Evolutionary conservation across 2,329 filamentous ascomycete species (phyloP).

Genomic region (Exserohilum rostratum): DNA sequence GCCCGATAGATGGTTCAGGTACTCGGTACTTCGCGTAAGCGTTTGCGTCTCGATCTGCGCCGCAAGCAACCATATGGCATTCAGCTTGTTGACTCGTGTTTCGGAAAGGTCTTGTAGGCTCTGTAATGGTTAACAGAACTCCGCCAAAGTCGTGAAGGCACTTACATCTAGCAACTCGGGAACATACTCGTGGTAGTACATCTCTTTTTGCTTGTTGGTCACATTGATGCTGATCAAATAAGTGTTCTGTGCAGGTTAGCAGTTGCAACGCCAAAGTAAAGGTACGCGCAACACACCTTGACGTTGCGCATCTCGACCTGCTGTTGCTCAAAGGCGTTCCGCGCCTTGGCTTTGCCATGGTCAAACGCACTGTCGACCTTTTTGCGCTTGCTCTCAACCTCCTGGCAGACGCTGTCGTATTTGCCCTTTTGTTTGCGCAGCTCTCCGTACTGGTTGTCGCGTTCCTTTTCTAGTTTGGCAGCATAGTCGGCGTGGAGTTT

Average conservation of each 20-base stretch:
- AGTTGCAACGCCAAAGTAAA: background rate
- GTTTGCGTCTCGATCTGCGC: slow-evolving; percentile 80
- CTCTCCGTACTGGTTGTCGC: slow-evolving; percentile 81
- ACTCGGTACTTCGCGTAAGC: slow-evolving; percentile 72
- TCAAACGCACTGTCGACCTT: slow-evolving; percentile 95
- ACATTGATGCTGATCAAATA: slow-evolving; percentile 96
- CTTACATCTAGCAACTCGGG: slow-evolving; percentile 87
- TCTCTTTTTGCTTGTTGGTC: slow-evolving; percentile 96
- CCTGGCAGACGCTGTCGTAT: slow-evolving; percentile 91
- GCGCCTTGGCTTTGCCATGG: slow-evolving; percentile 81
- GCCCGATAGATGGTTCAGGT: slow-evolving; percentile 73
- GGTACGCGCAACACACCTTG: slow-evolving; percentile 58
- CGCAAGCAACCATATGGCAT: slow-evolving; percentile 82
- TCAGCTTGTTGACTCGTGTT: slow-evolving; percentile 82
- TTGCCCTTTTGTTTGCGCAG: slow-evolving; percentile 89
- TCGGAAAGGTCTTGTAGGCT: slow-evolving; percentile 90
- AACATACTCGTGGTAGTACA: slow-evolving; percentile 96
- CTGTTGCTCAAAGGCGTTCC: slow-evolving; percentile 90
- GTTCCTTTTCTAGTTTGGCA: slow-evolving; percentile 84
- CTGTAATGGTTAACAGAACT: slow-evolving; percentile 39
- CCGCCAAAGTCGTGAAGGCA: background rate
- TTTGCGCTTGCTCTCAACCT: slow-evolving; percentile 92
- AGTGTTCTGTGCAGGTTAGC: slow-evolving; percentile 68
- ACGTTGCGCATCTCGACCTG: slow-evolving; percentile 94
- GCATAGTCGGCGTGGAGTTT: slow-evolving; percentile 91